A percentile compares a stretch with the other conserved stretches of the same genome.
Evolutionary conservation across 2,329 filamentous ascomycete genomes (phyloP).

Genomic region (Colletotrichum noveboracense): DNA sequence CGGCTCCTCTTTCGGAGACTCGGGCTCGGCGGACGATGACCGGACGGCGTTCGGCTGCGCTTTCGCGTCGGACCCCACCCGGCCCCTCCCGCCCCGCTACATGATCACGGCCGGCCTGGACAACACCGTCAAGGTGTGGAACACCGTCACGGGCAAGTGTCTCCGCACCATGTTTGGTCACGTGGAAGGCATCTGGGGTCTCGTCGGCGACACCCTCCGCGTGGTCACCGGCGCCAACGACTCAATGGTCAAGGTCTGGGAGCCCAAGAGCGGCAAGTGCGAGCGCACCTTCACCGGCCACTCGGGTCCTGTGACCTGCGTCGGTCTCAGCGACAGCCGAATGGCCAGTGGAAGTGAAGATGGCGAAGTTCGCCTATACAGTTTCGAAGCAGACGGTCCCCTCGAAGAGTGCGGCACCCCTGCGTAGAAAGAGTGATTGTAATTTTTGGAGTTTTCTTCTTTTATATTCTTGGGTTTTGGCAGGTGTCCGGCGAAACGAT

Average conservation of each 20-base stretch:
- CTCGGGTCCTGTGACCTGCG: conserved; percentile 88
- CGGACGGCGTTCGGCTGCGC: conserved; percentile 63
- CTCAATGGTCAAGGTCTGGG: conserved; percentile 93
- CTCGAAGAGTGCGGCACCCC: conserved; percentile 57
- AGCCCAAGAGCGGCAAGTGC: conserved; percentile 87
- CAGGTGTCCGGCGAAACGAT: conserved; percentile 4
- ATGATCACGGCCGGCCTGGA: conserved; percentile 94
- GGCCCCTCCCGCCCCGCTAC: conserved; percentile 82
- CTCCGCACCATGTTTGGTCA: conserved; percentile 96
- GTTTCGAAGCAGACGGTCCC: conserved; percentile 63
- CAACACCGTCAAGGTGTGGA: conserved; percentile 80
- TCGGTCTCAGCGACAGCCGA: conserved; percentile 86
- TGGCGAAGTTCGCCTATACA: conserved; percentile 86
- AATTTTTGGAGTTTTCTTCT: not conserved
- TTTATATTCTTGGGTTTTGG: not conserved
- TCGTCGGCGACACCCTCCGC: conserved; percentile 86
- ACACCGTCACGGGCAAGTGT: conserved; percentile 80
- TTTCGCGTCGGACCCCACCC: conserved; percentile 65
- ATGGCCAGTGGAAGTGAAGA: conserved; percentile 95
- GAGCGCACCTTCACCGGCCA: conserved; percentile 93
- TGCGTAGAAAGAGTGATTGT: conserved; percentile 35
- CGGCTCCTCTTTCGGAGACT: conserved; percentile 24
- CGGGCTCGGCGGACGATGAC: conserved; percentile 40
- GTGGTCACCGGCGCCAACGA: conserved; percentile 92
- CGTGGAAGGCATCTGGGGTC: conserved; percentile 92